These are phyloP conservation scores for Xenosphaeropsis pyriputrescens DNA, from an alignment of 2,329 filamentous ascomycete genomes.

Conservation along the genomic window DNA sequence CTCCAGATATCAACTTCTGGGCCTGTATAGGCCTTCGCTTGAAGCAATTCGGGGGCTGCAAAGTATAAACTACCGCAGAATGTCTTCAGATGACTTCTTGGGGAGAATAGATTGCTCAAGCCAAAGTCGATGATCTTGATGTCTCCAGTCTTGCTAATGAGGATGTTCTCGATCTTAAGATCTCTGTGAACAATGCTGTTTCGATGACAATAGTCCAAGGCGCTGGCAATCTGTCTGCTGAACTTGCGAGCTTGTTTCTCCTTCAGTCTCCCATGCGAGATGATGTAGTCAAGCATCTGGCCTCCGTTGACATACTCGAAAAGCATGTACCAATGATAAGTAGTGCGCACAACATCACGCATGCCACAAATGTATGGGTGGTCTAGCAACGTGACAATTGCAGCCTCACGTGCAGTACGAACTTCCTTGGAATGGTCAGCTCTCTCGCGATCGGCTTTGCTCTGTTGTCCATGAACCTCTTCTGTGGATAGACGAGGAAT, in stretches of 20 bases:
- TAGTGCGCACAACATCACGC: constrained; percentile 87
- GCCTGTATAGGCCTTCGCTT: constrained; percentile 87
- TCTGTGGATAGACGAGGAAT: constrained; percentile 83
- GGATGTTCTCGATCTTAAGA: constrained; percentile 96
- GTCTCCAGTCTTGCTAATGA: constrained; percentile 97
- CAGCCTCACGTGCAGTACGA: constrained; percentile 84
- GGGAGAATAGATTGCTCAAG: constrained; percentile 88
- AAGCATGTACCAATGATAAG: constrained; percentile 99
- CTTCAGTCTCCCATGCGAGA: constrained; percentile 92
- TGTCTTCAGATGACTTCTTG: constrained; percentile 74
- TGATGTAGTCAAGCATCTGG: constrained; percentile 99
- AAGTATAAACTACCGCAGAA: constrained; percentile 98
- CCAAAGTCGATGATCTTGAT: constrained; percentile 99
- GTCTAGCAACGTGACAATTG: constrained; percentile 85
- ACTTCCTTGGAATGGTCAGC: constrained; percentile 96
- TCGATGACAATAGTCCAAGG: constrained; percentile 90
- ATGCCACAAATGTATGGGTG: constrained; percentile 95
- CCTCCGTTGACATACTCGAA: constrained; percentile 98
- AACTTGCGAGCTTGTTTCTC: constrained; percentile 98
- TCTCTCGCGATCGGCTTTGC: constrained; percentile 62
- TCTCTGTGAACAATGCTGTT: constrained; percentile 98
- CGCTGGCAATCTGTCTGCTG: constrained; percentile 90
- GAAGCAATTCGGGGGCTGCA: constrained; percentile 84
- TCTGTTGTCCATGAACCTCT: constrained; percentile 50
- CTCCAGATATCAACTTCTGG: constrained; percentile 98